Percentiles rank a stretch among this genome's conserved stretches.
Conservation (phyloP, 2,329 filamentous ascomycete species). For the Fusarium ambrosium region DNA sequence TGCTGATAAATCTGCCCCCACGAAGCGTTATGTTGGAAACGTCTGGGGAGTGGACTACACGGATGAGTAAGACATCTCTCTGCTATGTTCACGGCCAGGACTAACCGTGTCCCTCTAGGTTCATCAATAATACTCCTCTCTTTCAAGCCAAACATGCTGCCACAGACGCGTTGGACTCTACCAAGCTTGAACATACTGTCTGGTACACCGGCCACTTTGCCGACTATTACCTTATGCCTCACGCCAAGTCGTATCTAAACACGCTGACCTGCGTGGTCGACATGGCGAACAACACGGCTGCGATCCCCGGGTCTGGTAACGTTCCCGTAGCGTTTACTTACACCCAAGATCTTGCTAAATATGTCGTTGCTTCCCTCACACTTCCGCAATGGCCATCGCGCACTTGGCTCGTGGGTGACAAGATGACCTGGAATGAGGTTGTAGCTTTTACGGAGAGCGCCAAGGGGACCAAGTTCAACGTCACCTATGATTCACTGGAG, state of each 20-base stretch:
- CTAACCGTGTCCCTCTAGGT: background rate
- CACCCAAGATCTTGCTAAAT: slow-evolving; percentile 61
- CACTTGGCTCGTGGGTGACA: slow-evolving; percentile 54
- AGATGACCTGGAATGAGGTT: slow-evolving; percentile 59
- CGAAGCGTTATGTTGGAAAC: slow-evolving; percentile 59
- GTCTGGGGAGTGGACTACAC: slow-evolving; percentile 53
- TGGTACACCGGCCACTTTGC: slow-evolving; percentile 7
- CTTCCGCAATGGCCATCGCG: slow-evolving; percentile 59
- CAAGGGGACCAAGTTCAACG: background rate
- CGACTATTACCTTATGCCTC: slow-evolving; percentile 4
- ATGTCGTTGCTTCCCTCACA: slow-evolving; percentile 57
- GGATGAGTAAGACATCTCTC: slow-evolving; percentile 3
- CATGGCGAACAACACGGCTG: slow-evolving; percentile 51
- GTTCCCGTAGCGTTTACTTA: slow-evolving; percentile 36
- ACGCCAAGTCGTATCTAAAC: slow-evolving; percentile 1
- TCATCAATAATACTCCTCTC: background rate
- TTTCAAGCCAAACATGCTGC: background rate
- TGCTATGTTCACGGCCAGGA: background rate
- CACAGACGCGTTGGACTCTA: background rate
- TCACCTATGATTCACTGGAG: background rate
- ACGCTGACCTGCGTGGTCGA: slow-evolving; percentile 48
- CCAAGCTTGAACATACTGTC: slow-evolving; percentile 7
- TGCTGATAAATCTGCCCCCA: slow-evolving; percentile 54
- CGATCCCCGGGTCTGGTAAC: background rate
- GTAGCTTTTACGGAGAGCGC: slow-evolving; percentile 55